Percentiles rank a stretch among this genome's conserved stretches.
Conservation (phyloP, 306 rosid species). For the Sesbania bispinosa region DNA sequence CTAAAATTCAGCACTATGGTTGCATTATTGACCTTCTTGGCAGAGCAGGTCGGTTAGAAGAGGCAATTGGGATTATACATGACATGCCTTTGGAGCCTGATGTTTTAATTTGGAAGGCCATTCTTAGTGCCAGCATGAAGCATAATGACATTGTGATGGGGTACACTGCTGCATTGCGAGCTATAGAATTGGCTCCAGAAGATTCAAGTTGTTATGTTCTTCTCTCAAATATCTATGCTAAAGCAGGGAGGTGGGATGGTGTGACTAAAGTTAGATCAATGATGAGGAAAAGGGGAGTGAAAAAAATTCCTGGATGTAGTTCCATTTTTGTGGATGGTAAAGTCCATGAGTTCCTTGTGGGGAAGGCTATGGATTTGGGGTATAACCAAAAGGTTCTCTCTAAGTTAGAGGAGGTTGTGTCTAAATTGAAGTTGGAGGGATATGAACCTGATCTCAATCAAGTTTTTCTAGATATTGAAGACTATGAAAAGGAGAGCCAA, state of each 20-base stretch:
- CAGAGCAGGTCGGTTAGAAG: constrained; percentile 41
- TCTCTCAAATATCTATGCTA: constrained; percentile 52
- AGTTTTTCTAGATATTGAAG: constrained; percentile 49
- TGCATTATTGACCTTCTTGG: constrained; percentile 50
- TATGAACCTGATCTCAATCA: constrained; percentile 50
- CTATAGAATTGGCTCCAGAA: constrained; percentile 43
- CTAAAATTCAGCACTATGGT: constrained; percentile 48
- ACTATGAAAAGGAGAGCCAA: constrained; percentile 35
- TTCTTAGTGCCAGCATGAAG: constrained; percentile 47
- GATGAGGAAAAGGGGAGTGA: constrained; percentile 43
- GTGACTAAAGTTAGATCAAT: constrained; percentile 36
- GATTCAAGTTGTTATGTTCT: constrained; percentile 57
- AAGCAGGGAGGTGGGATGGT: constrained; percentile 49
- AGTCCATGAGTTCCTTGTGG: constrained; percentile 40
- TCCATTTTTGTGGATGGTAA: constrained; percentile 42
- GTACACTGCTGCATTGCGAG: constrained; percentile 37
- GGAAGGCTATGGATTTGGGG: constrained; percentile 38
- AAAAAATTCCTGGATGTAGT: constrained; percentile 52
- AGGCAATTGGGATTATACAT: constrained; percentile 32
- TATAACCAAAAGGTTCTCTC: constrained; percentile 18
- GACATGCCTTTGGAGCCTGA: constrained; percentile 48
- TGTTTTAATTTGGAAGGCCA: constrained; percentile 52
- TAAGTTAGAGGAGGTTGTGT: constrained; percentile 37
- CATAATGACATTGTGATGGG: constrained; percentile 33
- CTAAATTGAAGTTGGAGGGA: constrained; percentile 44